Percentiles rank a stretch among this genome's conserved stretches.
Conservation (phyloP, 2,329 filamentous ascomycete species). For the Fusarium nygamai region DNA sequence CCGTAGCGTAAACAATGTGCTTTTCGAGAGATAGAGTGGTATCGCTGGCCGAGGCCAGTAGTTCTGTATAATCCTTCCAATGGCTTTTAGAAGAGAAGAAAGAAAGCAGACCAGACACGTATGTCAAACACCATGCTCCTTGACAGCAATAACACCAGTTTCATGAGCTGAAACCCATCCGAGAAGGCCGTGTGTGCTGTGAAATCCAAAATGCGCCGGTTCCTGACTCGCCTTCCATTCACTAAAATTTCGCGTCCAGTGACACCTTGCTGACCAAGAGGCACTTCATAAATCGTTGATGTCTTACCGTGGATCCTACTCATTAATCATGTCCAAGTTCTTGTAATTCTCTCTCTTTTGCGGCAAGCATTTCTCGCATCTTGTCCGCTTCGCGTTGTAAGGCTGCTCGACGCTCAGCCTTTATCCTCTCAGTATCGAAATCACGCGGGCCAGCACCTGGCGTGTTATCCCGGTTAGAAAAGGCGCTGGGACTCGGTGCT, state of each 20-base stretch:
- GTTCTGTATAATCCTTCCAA: slow-evolving; percentile 28
- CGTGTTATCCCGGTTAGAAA: slow-evolving; percentile 48
- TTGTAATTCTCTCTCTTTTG: slow-evolving; percentile 76
- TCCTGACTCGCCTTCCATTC: slow-evolving; percentile 22
- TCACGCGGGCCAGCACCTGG: slow-evolving; percentile 38
- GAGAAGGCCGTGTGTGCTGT: slow-evolving; percentile 13
- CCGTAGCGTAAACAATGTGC: slow-evolving; percentile 8
- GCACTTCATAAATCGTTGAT: slow-evolving; percentile 41
- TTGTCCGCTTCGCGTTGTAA: slow-evolving; percentile 78
- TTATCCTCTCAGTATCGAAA: slow-evolving; percentile 61
- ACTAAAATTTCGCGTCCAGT: slow-evolving; percentile 27
- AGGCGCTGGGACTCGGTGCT: slow-evolving; percentile 53
- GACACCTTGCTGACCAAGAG: slow-evolving; percentile 38
- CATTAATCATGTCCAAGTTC: slow-evolving; percentile 46
- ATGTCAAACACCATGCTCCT: slow-evolving; percentile 25
- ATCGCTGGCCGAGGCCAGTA: slow-evolving; percentile 14
- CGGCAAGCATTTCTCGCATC: slow-evolving; percentile 77
- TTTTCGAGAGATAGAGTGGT: slow-evolving; percentile 13
- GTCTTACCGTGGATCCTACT: slow-evolving; percentile 30
- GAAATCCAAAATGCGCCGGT: slow-evolving; percentile 44
- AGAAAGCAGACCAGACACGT: slow-evolving; percentile 16
- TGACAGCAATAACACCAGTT: slow-evolving; percentile 8
- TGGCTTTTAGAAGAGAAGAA: slow-evolving; percentile 14
- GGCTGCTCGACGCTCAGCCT: slow-evolving; percentile 70
- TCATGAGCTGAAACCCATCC: slow-evolving; percentile 15